These are phyloP conservation scores for Phytophthora cryptogea DNA, from an alignment of 352 stramenopile genomes.

Conservation along the genomic window DNA sequence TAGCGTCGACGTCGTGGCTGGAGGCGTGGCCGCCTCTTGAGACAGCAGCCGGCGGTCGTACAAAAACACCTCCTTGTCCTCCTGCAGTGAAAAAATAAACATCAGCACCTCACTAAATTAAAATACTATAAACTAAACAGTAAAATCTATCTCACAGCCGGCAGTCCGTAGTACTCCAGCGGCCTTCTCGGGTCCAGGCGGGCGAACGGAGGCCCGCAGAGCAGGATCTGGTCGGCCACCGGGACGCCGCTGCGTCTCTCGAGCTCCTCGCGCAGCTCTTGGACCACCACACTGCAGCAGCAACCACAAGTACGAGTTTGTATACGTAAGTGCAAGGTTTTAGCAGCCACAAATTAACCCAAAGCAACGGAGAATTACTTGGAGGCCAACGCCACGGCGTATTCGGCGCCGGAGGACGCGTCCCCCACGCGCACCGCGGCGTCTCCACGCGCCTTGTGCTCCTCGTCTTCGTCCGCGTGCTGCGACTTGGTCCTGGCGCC, in stretches of 20 bases:
- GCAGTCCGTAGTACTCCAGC: conserved; percentile 71
- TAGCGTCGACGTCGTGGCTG: conserved; percentile 34
- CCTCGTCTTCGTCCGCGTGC: conserved; percentile 28
- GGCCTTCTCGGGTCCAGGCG: conserved; percentile 73
- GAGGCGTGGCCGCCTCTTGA: conserved; percentile 50
- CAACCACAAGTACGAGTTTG: conserved; percentile 11
- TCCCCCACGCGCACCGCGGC: conserved; percentile 54
- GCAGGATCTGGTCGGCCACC: conserved; percentile 73
- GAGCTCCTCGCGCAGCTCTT: conserved; percentile 73
- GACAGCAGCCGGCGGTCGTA: conserved; percentile 85
- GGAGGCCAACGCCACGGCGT: conserved; percentile 44
- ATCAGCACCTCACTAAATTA: not conserved
- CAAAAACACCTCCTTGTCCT: conserved; percentile 76
- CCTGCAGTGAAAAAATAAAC: conserved; percentile 23
- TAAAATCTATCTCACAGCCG: conserved; percentile 34
- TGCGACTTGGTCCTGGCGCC: conserved; percentile 25
- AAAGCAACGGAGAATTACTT: conserved; percentile 48
- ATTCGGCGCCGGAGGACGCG: conserved; percentile 43
- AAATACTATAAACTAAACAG: not conserved
- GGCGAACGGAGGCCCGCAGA: conserved; percentile 77
- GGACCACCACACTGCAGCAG: conserved; percentile 54
- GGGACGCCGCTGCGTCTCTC: conserved; percentile 62
- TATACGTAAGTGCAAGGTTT: conserved; percentile 18
- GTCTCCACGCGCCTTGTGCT: conserved; percentile 25
- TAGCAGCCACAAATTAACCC: conserved; percentile 18